Evolutionary conservation across 176 grass and related monocot genomes (phyloP), one percentile per base, ranked within the genome.

Genomic region (Alloteropsis semialata): DNA sequence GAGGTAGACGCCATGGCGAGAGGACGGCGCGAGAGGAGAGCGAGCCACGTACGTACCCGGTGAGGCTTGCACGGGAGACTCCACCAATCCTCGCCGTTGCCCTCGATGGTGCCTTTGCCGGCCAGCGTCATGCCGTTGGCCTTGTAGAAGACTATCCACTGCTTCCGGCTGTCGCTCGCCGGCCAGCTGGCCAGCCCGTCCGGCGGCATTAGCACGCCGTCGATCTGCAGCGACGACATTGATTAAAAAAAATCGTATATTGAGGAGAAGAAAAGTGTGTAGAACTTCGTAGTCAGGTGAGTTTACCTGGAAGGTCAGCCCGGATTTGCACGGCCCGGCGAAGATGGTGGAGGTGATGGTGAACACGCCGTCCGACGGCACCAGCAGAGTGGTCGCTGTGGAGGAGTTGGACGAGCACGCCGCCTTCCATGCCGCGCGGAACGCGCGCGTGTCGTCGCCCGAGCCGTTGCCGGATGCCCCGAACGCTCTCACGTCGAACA

Each of bases 51-150:
- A 54, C 22, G 27, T 97, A 90, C 92, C 91, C 80, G 66, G 67
- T 97, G 94, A 73, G 92, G 94, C 66, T 97, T 97, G 84, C 94
- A 94, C 0, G 94, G 92, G 72, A 97, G 92, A 9, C 84, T 80
- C 94, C 94, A 94, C 94, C 94, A 92, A 5, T 87, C 86, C 81
- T 94, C 90, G 19, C 92, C 94, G 48, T 92, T 97, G 67, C 94
- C 92, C 74, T 97, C 90, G 80, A 97, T 65, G 55, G 90, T 94
- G 73, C 92, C 94, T 34, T 51, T 76, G 14, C 92, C 90, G 2
- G 75, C 69, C 38, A 97, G 84, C 28, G 83, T 97, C 88, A 94
- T 85, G 41, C 73, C 82, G 48, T 92, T 67, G 45, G 68, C 63
- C 69, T 61, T 91, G 60, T 94, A 92, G 86, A 94, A 97, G 11